These are phyloP conservation scores for Aspergillus sclerotioniger DNA, from an alignment of 495 filamentous ascomycete species.

Conservation along the genomic window DNA sequence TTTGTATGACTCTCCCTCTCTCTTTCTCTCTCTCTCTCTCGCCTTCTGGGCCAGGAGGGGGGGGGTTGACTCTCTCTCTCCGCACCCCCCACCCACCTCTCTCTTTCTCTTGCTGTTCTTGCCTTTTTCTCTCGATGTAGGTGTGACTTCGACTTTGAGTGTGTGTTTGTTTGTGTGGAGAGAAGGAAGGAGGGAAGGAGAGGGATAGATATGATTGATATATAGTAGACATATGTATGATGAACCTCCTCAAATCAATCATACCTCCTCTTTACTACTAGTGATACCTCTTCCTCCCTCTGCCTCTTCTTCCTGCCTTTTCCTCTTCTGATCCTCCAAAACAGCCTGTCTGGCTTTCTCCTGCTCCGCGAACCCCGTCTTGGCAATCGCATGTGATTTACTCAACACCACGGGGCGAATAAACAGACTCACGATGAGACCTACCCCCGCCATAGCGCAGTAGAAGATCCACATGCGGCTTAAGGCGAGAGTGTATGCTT, in stretches of 20 bases:
- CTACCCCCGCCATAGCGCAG: slow-evolving; percentile 51
- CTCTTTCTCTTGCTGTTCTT: no score
- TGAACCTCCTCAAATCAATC: slow-evolving; percentile 3
- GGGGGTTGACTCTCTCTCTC: no score
- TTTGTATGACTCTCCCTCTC: no score
- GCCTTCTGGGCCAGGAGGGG: no score
- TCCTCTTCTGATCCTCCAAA: slow-evolving; percentile 28
- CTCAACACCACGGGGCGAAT: slow-evolving; percentile 56
- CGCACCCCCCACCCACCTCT: no score
- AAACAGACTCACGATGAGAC: slow-evolving; percentile 53
- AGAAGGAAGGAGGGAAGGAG: not conserved
- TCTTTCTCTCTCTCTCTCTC: no score
- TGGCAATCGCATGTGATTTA: slow-evolving; percentile 57
- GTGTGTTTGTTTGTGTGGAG: no score
- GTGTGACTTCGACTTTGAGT: no score
- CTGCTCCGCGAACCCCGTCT: slow-evolving; percentile 59
- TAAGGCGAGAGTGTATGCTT: slow-evolving; percentile 56
- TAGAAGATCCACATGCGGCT: slow-evolving; percentile 70
- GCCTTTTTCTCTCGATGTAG: no score
- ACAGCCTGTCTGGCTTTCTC: slow-evolving; percentile 42
- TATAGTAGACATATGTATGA: not conserved
- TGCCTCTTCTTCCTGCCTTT: not conserved
- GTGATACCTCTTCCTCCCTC: not conserved
- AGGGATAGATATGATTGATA: not conserved
- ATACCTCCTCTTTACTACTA: slow-evolving; percentile 27